Conservation (phyloP, 2,329 filamentous ascomycete species). For the Colletotrichum theobromicola region DNA sequence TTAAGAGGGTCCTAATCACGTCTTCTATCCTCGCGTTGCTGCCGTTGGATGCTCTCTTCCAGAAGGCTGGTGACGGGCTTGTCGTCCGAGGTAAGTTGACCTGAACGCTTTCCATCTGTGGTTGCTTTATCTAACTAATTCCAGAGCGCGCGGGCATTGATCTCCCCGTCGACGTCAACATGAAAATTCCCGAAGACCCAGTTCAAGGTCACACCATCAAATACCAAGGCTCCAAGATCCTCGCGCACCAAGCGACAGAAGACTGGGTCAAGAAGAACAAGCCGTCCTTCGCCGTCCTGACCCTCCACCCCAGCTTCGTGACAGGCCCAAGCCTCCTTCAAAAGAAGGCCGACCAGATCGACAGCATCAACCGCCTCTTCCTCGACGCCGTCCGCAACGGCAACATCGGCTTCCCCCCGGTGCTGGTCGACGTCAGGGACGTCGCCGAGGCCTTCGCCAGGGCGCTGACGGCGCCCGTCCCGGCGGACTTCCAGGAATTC, state of each 20-base stretch:
- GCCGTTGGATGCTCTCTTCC: not conserved
- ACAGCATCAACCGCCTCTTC: not conserved
- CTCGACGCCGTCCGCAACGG: not conserved
- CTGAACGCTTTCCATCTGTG: not conserved
- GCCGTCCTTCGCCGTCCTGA: not conserved
- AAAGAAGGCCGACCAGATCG: not conserved
- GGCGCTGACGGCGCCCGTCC: not conserved
- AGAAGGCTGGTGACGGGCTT: not conserved
- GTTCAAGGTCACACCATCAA: not conserved
- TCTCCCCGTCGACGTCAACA: not conserved
- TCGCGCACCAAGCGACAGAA: not conserved
- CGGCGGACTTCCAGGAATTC: not conserved
- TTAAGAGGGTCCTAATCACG: not conserved
- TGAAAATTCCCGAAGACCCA: not conserved
- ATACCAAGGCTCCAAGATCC: slow-evolving; percentile 2
- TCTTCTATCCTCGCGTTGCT: not conserved
- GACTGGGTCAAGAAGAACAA: not conserved
- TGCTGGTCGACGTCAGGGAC: not conserved
- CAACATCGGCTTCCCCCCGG: not conserved
- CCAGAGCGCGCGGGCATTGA: not conserved
- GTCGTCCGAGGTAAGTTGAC: not conserved
- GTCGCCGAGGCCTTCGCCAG: not conserved
- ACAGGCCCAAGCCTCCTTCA: not conserved
- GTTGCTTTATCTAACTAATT: not conserved
- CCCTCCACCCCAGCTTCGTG: not conserved